Conservation (phyloP, 1,284 basidiomycete genomes). For the Chalciporus piperatoides region DNA sequence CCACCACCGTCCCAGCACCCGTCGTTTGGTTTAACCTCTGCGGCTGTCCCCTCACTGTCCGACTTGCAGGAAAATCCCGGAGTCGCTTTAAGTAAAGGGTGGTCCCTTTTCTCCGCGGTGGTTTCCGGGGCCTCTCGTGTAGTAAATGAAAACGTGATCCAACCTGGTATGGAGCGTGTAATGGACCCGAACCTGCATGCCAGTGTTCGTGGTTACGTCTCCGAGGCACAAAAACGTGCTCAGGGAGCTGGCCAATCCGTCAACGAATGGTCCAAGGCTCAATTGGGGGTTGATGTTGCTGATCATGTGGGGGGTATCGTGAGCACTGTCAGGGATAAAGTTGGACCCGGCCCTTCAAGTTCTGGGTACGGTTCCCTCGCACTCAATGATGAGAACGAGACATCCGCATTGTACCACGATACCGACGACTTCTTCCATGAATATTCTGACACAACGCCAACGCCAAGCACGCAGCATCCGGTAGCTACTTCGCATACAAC, state of each 20-base stretch:
- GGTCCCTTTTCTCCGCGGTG: slow-evolving; percentile 77
- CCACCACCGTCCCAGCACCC: slow-evolving; percentile 48
- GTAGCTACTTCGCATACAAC: slow-evolving; percentile 21
- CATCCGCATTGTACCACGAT: slow-evolving; percentile 50
- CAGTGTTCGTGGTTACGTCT: slow-evolving; percentile 65
- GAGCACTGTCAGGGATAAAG: slow-evolving; percentile 50
- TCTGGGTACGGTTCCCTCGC: slow-evolving; percentile 56
- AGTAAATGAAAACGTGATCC: slow-evolving; percentile 77
- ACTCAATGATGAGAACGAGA: slow-evolving; percentile 46
- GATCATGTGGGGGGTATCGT: slow-evolving; percentile 61
- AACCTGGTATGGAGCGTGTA: slow-evolving; percentile 75
- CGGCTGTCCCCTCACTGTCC: slow-evolving; percentile 60
- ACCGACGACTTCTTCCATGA: slow-evolving; percentile 57
- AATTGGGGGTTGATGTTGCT: slow-evolving; percentile 78
- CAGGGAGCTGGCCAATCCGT: slow-evolving; percentile 54
- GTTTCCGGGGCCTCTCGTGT: slow-evolving; percentile 68
- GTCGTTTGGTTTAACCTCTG: slow-evolving; percentile 64
- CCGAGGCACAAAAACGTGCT: slow-evolving; percentile 63
- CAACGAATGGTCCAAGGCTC: slow-evolving; percentile 68
- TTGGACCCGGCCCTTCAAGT: slow-evolving; percentile 42
- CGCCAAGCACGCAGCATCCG: slow-evolving; percentile 19
- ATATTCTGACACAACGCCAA: slow-evolving; percentile 36
- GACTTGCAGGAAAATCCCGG: slow-evolving; percentile 81
- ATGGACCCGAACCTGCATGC: slow-evolving; percentile 74
- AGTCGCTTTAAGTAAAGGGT: slow-evolving; percentile 77